Evolutionary conservation across 163 green algal species (phyloP).

Genomic region (Chloromonas sp.): DNA sequence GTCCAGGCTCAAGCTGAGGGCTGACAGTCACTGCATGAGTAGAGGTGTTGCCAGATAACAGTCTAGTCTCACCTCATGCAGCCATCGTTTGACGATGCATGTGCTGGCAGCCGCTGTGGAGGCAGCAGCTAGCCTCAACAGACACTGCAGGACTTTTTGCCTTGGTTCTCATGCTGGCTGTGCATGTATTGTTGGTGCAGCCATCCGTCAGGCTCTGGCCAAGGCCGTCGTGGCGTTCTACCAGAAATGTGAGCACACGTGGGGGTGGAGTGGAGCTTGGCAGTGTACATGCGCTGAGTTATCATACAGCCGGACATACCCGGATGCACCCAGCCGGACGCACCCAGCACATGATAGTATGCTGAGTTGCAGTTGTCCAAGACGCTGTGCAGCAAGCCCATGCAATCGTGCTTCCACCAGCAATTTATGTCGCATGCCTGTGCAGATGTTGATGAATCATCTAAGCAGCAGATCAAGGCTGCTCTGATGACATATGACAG

Average conservation of each 20-base stretch:
- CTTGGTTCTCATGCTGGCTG: too few relatives aligned
- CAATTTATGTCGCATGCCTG: not conserved
- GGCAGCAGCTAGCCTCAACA: too few relatives aligned
- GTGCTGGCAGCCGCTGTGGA: too few relatives aligned
- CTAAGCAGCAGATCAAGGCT: conserved; percentile 97
- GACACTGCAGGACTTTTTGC: too few relatives aligned
- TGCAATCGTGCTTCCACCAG: not conserved
- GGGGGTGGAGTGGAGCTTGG: not conserved
- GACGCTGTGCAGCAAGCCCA: not conserved
- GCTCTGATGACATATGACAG: conserved; percentile 91
- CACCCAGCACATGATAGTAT: not conserved
- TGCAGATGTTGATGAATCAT: conserved; percentile 93
- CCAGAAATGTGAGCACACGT: conserved; percentile 88
- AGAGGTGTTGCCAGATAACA: not conserved
- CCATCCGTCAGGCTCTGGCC: conserved; percentile 94
- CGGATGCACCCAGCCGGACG: not conserved
- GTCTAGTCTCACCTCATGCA: not conserved
- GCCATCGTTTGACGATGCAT: not conserved
- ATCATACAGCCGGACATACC: not conserved
- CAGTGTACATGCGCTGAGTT: not conserved
- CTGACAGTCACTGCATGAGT: not conserved
- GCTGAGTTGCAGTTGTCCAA: not conserved
- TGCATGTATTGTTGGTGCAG: conserved; percentile 36
- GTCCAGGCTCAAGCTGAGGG: not conserved
- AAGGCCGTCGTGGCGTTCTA: conserved; percentile 98